phyloP scores from a whole-genome alignment of 768 basidiomycete genomes.

The Lactarius deliciosus region DNA sequence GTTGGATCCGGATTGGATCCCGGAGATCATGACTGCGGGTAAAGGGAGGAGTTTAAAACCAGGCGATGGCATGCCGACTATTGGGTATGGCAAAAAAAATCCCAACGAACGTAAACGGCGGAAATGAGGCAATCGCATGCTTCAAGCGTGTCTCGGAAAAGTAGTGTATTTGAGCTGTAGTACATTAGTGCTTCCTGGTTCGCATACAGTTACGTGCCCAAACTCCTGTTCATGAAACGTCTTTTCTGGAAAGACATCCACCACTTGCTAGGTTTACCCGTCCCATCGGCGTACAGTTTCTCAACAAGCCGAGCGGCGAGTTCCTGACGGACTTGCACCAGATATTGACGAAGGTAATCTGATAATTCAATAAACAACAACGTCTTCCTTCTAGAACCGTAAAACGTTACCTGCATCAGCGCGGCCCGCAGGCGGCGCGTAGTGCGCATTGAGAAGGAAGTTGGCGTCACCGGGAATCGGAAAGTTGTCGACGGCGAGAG shows the following conservation, averaged over 20 bases:
- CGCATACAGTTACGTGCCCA: conserved; percentile 52
- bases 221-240: conserved; percentile 90
- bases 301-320: conserved; percentile 84
- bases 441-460: conserved; percentile 91
- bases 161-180: conserved; percentile 30
- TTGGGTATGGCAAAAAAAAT: conserved; percentile 87
- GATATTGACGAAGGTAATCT: conserved; percentile 91
- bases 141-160: background rate
- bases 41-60: conserved; percentile 61
- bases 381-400: conserved; percentile 1
- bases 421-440: conserved; percentile 73
- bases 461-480: conserved; percentile 94
- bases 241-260: conserved; percentile 99
- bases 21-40: conserved; percentile 73
- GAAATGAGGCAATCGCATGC: conserved; percentile 38
- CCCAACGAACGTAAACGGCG: conserved; percentile 77
- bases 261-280: conserved; percentile 97
- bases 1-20: conserved; percentile 96
- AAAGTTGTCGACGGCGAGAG: conserved; percentile 91
- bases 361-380: conserved; percentile 5
- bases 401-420: conserved; percentile 67
- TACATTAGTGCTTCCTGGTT: conserved; percentile 25
- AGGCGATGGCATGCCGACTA: conserved; percentile 70
- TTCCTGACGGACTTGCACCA: conserved; percentile 92
- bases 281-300: conserved; percentile 87